phyloP scores from a whole-genome alignment of 495 filamentous ascomycete genomes.

The Pyronema omphalodes region DNA sequence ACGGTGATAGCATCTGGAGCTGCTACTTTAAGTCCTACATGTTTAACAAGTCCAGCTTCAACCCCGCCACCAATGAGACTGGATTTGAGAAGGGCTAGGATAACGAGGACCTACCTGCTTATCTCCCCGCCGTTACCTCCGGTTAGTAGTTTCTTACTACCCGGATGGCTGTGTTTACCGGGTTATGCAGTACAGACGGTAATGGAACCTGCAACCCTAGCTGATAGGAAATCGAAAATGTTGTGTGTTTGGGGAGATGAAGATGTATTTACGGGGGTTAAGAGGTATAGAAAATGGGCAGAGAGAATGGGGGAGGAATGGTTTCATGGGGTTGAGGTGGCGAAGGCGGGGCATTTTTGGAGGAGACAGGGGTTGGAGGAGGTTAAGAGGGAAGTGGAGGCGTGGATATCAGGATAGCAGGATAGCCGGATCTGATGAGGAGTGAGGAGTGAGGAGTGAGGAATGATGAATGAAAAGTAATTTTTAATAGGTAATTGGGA shows the following conservation, averaged over 20 bases:
- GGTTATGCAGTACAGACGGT: neutral
- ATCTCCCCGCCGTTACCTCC: constrained; percentile 48
- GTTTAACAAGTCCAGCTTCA: neutral
- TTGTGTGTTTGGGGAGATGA: constrained; percentile 62
- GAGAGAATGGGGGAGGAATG: constrained; percentile 32
- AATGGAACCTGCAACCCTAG: neutral
- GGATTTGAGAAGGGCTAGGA: neutral
- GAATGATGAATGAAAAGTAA: too few relatives aligned
- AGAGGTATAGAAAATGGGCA: constrained; percentile 53
- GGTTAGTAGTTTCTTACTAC: constrained; percentile 9
- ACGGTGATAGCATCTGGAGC: neutral
- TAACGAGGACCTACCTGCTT: constrained; percentile 47
- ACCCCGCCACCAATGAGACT: neutral
- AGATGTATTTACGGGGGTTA: constrained; percentile 56
- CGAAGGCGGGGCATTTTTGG: constrained; percentile 73
- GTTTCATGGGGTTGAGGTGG: constrained; percentile 39
- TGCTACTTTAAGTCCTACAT: neutral
- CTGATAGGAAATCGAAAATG: constrained; percentile 31
- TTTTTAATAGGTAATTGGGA: too few relatives aligned
- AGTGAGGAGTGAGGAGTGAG: too few relatives aligned
- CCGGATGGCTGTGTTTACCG: neutral
- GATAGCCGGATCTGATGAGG: too few relatives aligned
- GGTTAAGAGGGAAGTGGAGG: constrained; percentile 27
- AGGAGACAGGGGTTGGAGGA: constrained; percentile 38
- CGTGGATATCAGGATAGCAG: constrained; percentile 7